Conservation (phyloP, 2,329 filamentous ascomycete genomes). For the Thelonectria blattea region DNA sequence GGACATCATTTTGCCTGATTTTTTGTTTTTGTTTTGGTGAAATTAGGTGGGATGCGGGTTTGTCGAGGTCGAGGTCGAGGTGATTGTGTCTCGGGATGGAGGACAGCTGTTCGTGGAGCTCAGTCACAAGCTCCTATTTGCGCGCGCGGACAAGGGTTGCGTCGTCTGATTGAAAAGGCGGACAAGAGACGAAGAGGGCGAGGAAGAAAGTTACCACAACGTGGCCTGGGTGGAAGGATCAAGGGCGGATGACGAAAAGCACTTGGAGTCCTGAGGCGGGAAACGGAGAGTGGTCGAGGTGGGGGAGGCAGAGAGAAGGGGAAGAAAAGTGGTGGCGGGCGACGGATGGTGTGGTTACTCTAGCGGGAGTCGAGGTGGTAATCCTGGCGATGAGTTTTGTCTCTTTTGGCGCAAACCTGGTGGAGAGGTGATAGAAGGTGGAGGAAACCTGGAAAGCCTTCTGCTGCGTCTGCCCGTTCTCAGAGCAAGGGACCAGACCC, state of each 20-base stretch:
- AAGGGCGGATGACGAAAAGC: conserved; percentile 7
- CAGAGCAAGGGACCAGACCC: background rate
- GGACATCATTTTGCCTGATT: conserved; percentile 68
- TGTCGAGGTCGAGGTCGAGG: conserved; percentile 10
- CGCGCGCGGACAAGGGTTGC: conserved; percentile 23
- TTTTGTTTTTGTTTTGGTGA: conserved; percentile 15
- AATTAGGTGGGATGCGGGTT: conserved; percentile 13
- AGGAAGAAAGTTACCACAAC: conserved; percentile 8
- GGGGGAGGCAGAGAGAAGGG: conserved; percentile 18
- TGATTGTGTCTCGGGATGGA: conserved; percentile 15
- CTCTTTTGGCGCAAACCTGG: conserved; percentile 30
- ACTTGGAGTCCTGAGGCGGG: conserved; percentile 22
- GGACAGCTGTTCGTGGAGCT: conserved; percentile 38
- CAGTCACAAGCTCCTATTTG: conserved; percentile 34
- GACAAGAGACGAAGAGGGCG: background rate
- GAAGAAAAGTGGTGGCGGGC: conserved; percentile 34
- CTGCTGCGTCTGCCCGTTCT: background rate
- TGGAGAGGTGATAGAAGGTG: conserved; percentile 31
- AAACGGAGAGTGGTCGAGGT: conserved; percentile 22
- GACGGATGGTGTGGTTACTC: conserved; percentile 31
- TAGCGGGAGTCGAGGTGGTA: conserved; percentile 21
- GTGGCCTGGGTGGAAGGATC: conserved; percentile 22
- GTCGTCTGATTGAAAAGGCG: conserved; percentile 23
- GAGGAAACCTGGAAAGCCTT: conserved; percentile 8
- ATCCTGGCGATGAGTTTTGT: conserved; percentile 25